Base-by-base conservation (phyloP, 192 early-diverging fungal genomes). In the Coemansia sp. region DNA sequence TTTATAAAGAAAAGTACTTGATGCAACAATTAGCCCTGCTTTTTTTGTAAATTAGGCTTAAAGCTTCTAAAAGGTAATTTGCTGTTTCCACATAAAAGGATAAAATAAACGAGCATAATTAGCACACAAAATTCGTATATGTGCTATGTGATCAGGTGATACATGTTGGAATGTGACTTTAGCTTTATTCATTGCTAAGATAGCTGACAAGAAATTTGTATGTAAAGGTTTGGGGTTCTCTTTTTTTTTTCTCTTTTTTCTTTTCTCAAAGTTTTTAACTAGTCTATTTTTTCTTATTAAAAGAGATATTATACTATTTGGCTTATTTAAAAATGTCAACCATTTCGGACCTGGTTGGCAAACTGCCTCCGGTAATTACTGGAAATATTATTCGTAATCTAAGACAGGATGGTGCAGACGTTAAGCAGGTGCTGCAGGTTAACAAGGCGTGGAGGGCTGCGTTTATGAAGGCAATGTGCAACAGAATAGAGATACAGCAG, bases 401-500 rank as follows among this genome's bases (percentile, higher is more conserved):
- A 38, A 32, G 39, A 8, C 10, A 59, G 26, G 57, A 59, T 41
- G 57, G 57, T 6, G 57, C 37, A 5, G 15, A 59, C 26, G 13
- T 16, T 13, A 15, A 16, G 6, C 9, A 38, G 5, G 9, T 59
- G 15, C 57, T 59, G n/a, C 57, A 59, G 9, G 57, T 59, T 18
- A 59, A 15, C 57, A 10, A 59, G 16, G 39, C n/a, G 13, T 59
- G 57, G 57, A 32, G 57, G 15, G n/a, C 37, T 41, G 37, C 57
- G 32, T 59, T 59, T 59, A 13, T 59, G 32, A 59, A 42, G n/a
- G 57, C 57, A 11, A 59, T 59, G 57, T 59, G 57, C 57, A 59
- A 59, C 38, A 59, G 57, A 23, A 59, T 59, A 59, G 57, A 59
- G 39, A 59, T 59, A 16, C 32, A 18, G n/a, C 57, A 59, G 57